Conservation (phyloP, 768 basidiomycete species). For the Sutorius australiensis region DNA sequence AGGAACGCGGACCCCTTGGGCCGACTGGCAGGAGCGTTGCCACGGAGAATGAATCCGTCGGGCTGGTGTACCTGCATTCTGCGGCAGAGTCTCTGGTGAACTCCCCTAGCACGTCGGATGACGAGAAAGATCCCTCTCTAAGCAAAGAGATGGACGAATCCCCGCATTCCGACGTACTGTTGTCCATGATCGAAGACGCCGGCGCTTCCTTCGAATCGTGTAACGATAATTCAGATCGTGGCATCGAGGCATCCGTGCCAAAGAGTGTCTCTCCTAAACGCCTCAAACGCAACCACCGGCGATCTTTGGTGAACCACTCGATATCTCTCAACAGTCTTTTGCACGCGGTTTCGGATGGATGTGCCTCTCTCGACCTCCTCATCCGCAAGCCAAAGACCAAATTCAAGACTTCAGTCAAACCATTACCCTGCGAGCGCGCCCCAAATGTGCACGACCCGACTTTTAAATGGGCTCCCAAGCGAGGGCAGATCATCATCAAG, state of each 20-base stretch:
- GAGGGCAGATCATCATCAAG: constrained; percentile 37
- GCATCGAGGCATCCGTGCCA: neutral
- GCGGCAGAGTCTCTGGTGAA: constrained; percentile 11
- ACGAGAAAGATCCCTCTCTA: constrained; percentile 4
- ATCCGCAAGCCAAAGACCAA: constrained; percentile 15
- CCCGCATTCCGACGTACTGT: constrained; percentile 10
- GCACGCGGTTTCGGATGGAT: constrained; percentile 13
- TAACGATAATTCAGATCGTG: neutral
- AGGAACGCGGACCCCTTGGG: neutral
- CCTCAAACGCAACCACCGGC: constrained; percentile 5
- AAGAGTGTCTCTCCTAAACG: neutral
- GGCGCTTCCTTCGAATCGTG: neutral
- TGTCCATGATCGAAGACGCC: constrained; percentile 12
- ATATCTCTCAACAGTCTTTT: constrained; percentile 15
- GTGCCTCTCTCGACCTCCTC: constrained; percentile 14
- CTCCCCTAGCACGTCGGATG: neutral
- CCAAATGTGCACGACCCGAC: neutral
- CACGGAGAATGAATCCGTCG: neutral
- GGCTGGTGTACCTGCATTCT: neutral
- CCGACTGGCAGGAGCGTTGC: neutral
- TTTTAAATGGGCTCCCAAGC: constrained; percentile 30
- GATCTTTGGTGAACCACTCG: constrained; percentile 14
- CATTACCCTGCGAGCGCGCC: neutral
- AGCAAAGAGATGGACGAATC: constrained; percentile 8
- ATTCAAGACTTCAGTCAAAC: neutral